Evolutionary conservation across 345 rosid species (phyloP).

Genomic region (Psidium friedrichsthalianum): DNA sequence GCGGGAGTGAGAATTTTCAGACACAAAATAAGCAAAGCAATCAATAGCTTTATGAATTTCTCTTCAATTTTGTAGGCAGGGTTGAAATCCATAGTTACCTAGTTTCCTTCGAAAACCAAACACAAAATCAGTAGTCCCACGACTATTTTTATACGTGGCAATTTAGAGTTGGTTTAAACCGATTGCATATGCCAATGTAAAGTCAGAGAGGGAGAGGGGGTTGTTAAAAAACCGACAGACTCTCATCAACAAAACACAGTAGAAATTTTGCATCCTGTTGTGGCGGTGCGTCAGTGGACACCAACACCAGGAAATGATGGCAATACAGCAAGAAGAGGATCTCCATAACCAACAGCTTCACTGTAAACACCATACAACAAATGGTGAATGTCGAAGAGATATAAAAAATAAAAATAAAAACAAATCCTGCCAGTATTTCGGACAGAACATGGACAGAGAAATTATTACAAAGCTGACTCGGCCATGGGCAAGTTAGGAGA

Average conservation of each 20-base stretch:
- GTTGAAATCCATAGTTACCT: not conserved
- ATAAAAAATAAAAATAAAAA: not conserved
- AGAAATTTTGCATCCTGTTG: not conserved
- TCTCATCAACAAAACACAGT: not conserved
- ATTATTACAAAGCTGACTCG: not conserved
- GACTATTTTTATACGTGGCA: not conserved
- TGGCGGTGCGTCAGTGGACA: not conserved
- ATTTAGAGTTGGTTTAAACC: not conserved
- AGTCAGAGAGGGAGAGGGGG: not conserved
- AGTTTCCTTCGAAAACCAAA: not conserved
- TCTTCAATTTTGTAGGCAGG: not conserved
- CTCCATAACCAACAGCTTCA: constrained; percentile 82
- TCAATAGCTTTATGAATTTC: not conserved
- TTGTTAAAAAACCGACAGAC: not conserved
- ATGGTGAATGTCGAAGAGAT: not conserved
- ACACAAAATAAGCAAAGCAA: not conserved
- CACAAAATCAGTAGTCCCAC: not conserved
- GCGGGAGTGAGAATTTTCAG: not conserved
- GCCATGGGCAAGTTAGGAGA: not conserved
- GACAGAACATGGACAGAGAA: not conserved
- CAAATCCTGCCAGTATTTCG: not conserved
- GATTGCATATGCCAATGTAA: not conserved
- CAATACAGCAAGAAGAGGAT: constrained; percentile 73
- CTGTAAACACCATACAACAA: constrained; percentile 12
- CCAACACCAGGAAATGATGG: constrained; percentile 59